These are phyloP conservation scores for Claviceps arundinis DNA, from an alignment of 2,329 filamentous ascomycete genomes.

Conservation along the genomic window DNA sequence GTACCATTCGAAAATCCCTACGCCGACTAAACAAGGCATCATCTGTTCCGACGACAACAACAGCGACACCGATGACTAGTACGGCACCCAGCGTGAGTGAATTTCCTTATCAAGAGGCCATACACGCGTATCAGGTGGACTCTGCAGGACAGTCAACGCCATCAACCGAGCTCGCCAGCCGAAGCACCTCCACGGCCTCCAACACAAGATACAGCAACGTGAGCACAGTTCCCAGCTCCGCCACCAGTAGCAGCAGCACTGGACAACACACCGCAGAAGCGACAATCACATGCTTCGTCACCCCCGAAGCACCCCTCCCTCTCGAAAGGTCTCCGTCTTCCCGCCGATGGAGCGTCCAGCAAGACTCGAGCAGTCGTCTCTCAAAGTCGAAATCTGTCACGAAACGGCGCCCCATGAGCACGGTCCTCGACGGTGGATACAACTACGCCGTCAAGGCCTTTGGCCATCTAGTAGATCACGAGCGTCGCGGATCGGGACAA, in stretches of 20 bases:
- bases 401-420: slow-evolving; percentile 16
- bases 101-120: slow-evolving; percentile 33
- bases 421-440: slow-evolving; percentile 15
- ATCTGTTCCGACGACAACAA: slow-evolving; percentile 3
- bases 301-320: slow-evolving; percentile 7
- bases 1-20: slow-evolving; percentile 22
- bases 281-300: slow-evolving; percentile 13
- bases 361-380: slow-evolving; percentile 6
- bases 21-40: slow-evolving; percentile 15
- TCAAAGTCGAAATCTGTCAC: slow-evolving; percentile 10
- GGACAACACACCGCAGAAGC: slow-evolving; percentile 14
- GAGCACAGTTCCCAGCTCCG: slow-evolving; percentile 15
- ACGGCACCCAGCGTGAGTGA: slow-evolving; percentile 7
- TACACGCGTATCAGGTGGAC: slow-evolving; percentile 22
- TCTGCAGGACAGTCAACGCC: slow-evolving; percentile 3
- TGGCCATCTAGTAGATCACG: slow-evolving; percentile 12
- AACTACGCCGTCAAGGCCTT: slow-evolving; percentile 13
- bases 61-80: background rate
- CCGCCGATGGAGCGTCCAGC: slow-evolving; percentile 16
- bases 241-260: slow-evolving; percentile 15
- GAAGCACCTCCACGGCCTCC: slow-evolving; percentile 16
- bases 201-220: slow-evolving; percentile 11
- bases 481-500: slow-evolving; percentile 8
- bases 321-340: slow-evolving; percentile 11
- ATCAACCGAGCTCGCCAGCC: slow-evolving; percentile 8